Evolutionary conservation across 495 filamentous ascomycete genomes (phyloP).

Genomic region (Jackrogersella multiformis): DNA sequence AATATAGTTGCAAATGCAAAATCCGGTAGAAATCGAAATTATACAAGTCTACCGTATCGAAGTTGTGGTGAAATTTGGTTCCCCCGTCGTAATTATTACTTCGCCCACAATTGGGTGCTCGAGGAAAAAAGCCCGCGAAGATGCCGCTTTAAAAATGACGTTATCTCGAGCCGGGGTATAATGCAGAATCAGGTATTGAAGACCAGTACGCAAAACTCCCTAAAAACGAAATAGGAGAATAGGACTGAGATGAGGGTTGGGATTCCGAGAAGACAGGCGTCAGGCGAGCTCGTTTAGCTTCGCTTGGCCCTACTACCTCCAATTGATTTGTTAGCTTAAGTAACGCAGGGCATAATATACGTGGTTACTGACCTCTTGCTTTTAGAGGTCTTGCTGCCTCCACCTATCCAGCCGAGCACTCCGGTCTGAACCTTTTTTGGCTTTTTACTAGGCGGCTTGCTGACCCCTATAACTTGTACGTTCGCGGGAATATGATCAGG

Average conservation of each 20-base stretch:
- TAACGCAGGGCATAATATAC: constrained; percentile 11
- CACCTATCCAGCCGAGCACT: constrained; percentile 53
- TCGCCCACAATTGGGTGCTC: constrained; percentile 13
- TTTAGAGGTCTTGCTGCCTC: constrained; percentile 44
- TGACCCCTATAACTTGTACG: constrained; percentile 27
- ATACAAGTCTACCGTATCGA: constrained; percentile 36
- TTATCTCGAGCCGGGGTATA: constrained; percentile 48
- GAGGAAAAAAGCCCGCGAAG: constrained; percentile 37
- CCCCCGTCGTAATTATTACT: constrained; percentile 21
- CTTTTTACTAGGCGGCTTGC: constrained; percentile 43
- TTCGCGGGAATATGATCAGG: neutral
- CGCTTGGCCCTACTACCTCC: constrained; percentile 18
- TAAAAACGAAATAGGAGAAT: constrained; percentile 31
- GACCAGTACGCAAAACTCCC: constrained; percentile 35
- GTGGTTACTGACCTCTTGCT: constrained; percentile 37
- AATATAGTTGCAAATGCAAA: constrained; percentile 31
- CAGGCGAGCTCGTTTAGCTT: neutral
- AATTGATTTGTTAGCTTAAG: constrained; percentile 24
- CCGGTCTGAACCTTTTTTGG: constrained; percentile 36
- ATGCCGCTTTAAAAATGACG: constrained; percentile 42
- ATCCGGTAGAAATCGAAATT: constrained; percentile 26
- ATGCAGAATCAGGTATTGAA: constrained; percentile 44
- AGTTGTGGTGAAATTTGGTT: constrained; percentile 6
- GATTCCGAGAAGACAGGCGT: neutral
- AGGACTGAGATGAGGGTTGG: constrained; percentile 25